Evolutionary conservation across 139 green algal genomes (phyloP), one percentile per base, ranked within the genome.

Genomic region (Desmodesmus armatus): DNA sequence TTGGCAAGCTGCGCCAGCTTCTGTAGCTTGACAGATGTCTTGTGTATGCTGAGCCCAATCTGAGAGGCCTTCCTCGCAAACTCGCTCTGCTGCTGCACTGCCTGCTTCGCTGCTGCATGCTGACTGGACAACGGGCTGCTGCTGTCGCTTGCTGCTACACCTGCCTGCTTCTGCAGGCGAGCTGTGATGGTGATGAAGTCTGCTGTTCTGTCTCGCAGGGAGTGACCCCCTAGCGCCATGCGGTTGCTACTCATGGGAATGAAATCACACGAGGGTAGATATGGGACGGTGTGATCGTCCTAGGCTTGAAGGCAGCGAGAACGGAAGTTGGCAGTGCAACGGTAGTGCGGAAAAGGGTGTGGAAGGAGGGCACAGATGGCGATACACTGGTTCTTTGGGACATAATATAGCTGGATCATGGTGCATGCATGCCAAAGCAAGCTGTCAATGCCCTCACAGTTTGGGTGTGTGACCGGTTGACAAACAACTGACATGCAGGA

Each of bases 1-100:
- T 98, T 98, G 2, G 97, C 97, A 17, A 99, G 92, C 91, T 98
- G 94, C 2, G 96, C 91, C 23, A 99, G 92, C 85, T 96, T 95
- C 58, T 95, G 90, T n/a, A 99, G 94, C 87, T 98, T 99, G 39
- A 95, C 31, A 1, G 93, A 97, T 2, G 97, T 99, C n/a, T 83
- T 91, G 82, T 99, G 97, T 51, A 99, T 99, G 33, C 89, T 92
- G 21, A 97, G 84, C 0, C 97, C 97, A 41, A 99, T 98, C 3
- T 92, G 81, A 6, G 95, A 94, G 27, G 97, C 97, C 19, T 89
- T 90, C n/a, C 87, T 83, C 0, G 94, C 89, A 85, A 99, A 99
- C 85, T 98, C 96, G 2, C 89, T 95, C 69, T 94, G 85, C 47
- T 94, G 88, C 13, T 80, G 71, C 15, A 87, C 76, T 21, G 77